These are phyloP conservation scores for Rhytidhysteron rufulum DNA, from an alignment of 2,329 filamentous ascomycete genomes.

Conservation along the genomic window DNA sequence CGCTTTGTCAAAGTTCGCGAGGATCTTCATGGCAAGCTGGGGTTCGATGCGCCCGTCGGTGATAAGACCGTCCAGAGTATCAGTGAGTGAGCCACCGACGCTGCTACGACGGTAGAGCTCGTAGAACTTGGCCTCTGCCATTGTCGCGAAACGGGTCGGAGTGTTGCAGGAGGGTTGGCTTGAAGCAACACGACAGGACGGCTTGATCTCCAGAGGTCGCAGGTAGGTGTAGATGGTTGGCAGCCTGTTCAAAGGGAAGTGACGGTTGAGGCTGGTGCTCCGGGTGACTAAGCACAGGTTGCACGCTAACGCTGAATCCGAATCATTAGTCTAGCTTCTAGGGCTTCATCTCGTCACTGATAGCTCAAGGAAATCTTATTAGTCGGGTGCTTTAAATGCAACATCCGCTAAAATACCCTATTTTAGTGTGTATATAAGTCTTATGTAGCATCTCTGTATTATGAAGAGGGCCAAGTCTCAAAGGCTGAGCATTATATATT, in stretches of 20 bases:
- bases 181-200: not conserved
- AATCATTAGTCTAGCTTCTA: slow-evolving; percentile 27
- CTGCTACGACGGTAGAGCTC: slow-evolving; percentile 98
- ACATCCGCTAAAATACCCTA: not conserved
- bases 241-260: slow-evolving; percentile 12
- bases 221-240: slow-evolving; percentile 6
- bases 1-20: slow-evolving; percentile 90
- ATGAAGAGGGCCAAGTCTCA: no score
- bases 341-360: no score
- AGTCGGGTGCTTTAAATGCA: not conserved
- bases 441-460: slow-evolving; percentile 3
- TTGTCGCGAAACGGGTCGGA: slow-evolving; percentile 13
- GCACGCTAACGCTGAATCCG: slow-evolving; percentile 25
- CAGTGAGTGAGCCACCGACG: slow-evolving; percentile 88
- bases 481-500: no score
- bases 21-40: slow-evolving; percentile 97
- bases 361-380: no score
- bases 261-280: slow-evolving; percentile 8
- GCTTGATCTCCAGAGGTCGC: not conserved
- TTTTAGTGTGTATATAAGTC: not conserved
- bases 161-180: slow-evolving; percentile 4
- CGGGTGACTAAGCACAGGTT: slow-evolving; percentile 14
- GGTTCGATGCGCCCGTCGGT: slow-evolving; percentile 93
- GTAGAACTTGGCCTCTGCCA: slow-evolving; percentile 61
- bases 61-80: slow-evolving; percentile 96